These are phyloP conservation scores for Candida nemodendra DNA, from an alignment of 805 yeast species.

Conservation along the genomic window DNA sequence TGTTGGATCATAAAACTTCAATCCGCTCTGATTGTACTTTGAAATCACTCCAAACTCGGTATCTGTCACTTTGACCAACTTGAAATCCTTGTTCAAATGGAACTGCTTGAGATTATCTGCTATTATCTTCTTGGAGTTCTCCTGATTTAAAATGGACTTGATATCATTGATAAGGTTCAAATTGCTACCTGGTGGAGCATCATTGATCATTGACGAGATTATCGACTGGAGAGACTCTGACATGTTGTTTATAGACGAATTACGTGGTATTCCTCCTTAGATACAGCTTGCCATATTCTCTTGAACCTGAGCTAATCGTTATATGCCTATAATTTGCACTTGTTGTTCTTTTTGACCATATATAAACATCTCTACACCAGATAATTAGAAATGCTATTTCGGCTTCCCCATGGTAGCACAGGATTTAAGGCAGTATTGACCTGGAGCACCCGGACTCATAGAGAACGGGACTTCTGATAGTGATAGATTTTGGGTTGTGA, in stretches of 20 bases:
- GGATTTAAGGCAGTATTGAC: too few relatives aligned
- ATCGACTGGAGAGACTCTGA: conserved; percentile 27
- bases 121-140: conserved; percentile 26
- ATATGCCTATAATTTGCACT: neutral
- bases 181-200: conserved; percentile 59
- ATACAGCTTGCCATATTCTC: neutral
- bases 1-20: conserved; percentile 57
- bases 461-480: too few relatives aligned
- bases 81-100: conserved; percentile 30
- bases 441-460: too few relatives aligned
- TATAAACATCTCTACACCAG: conserved; percentile 12
- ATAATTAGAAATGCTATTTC: neutral
- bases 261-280: too few relatives aligned
- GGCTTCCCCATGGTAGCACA: too few relatives aligned
- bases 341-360: too few relatives aligned
- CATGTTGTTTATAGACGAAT: conserved; percentile 15
- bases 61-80: conserved; percentile 30
- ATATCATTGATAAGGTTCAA: conserved; percentile 30
- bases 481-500: too few relatives aligned
- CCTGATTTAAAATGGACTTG: conserved; percentile 25
- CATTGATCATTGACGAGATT: conserved; percentile 38
- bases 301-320: too few relatives aligned
- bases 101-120: conserved; percentile 25
- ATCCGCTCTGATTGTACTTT: conserved; percentile 44
- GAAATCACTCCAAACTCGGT: conserved; percentile 40